Evolutionary conservation across 2,329 filamentous ascomycete genomes (phyloP).

Genomic region (Endothia cerciana): DNA sequence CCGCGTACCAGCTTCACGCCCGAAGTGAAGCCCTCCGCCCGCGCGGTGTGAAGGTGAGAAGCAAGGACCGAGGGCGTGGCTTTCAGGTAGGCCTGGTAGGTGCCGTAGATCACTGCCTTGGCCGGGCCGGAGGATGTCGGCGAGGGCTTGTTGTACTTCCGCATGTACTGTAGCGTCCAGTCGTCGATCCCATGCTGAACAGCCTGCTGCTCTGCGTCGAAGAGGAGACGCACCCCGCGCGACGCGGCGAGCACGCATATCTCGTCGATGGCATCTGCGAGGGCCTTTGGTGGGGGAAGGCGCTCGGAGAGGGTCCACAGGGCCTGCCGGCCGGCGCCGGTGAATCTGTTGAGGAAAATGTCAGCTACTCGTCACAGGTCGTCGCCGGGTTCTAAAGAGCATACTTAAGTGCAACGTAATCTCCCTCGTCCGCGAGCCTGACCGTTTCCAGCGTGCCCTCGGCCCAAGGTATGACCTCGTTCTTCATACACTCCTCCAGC

Average conservation of each 20-base stretch:
- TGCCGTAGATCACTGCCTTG: constrained; percentile 75
- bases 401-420: constrained; percentile 69
- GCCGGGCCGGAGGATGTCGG: constrained; percentile 38
- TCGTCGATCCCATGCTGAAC: constrained; percentile 80
- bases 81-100: constrained; percentile 79
- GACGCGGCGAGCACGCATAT: constrained; percentile 74
- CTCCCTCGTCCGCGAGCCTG: constrained; percentile 68
- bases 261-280: constrained; percentile 71
- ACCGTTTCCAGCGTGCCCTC: constrained; percentile 77
- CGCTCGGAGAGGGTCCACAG: constrained; percentile 68
- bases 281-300: constrained; percentile 63
- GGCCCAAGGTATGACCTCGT: constrained; percentile 73
- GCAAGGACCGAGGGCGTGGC: constrained; percentile 59
- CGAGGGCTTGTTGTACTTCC: constrained; percentile 67
- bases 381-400: constrained; percentile 22
- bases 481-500: constrained; percentile 52
- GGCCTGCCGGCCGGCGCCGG: constrained; percentile 77
- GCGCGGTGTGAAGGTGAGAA: constrained; percentile 62
- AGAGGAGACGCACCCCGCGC: constrained; percentile 73
- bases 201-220: constrained; percentile 83
- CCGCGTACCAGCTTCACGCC: constrained; percentile 78
- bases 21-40: constrained; percentile 64
- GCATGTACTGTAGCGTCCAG: constrained; percentile 79
- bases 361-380: neutral
- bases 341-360: constrained; percentile 56